A percentile compares a stretch with the other conserved stretches of the same genome.
Evolutionary conservation across 2,329 filamentous ascomycete genomes (phyloP).

Genomic region (Spiromastix sp.): DNA sequence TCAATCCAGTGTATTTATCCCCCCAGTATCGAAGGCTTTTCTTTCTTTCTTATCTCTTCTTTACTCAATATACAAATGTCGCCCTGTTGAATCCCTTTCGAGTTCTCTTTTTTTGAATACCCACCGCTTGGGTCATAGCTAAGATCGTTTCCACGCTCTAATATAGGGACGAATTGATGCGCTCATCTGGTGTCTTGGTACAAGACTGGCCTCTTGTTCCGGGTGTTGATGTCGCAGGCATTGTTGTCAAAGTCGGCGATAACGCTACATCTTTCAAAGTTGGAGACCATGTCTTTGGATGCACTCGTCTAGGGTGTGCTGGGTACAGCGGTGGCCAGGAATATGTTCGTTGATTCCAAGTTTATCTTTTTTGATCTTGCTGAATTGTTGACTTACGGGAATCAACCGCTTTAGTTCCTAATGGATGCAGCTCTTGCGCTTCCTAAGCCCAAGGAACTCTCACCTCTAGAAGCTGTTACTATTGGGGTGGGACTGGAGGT

Average conservation of each 20-base stretch:
- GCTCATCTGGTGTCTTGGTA: slow-evolving; percentile 18
- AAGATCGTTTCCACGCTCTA: not conserved
- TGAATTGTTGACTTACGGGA: not conserved
- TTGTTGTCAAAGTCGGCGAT: slow-evolving; percentile 20
- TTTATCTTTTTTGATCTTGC: not conserved
- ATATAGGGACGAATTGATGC: slow-evolving; percentile 19
- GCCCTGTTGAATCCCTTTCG: not conserved
- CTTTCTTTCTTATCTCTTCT: not conserved
- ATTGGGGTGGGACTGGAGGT: slow-evolving; percentile 17
- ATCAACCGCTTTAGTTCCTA: too few species aligned
- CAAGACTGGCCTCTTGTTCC: slow-evolving; percentile 20
- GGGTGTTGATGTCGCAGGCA: slow-evolving; percentile 20
- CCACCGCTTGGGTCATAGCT: not conserved
- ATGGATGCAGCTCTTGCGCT: slow-evolving; percentile 21
- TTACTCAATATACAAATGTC: slow-evolving; percentile 1
- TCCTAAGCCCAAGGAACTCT: slow-evolving; percentile 20
- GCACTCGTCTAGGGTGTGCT: slow-evolving; percentile 18
- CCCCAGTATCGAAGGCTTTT: not conserved
- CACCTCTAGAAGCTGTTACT: slow-evolving; percentile 19
- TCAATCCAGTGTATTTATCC: slow-evolving; percentile 22
- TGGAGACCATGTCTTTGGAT: slow-evolving; percentile 23
- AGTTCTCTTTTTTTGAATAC: not conserved
- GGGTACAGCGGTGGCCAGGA: slow-evolving; percentile 19
- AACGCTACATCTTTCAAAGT: slow-evolving; percentile 20
- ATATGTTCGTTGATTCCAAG: slow-evolving; percentile 11